Evolutionary conservation across 2,329 filamentous ascomycete species (phyloP), one percentile per base, ranked within the genome.

Genomic region (Clonostachys byssicola): DNA sequence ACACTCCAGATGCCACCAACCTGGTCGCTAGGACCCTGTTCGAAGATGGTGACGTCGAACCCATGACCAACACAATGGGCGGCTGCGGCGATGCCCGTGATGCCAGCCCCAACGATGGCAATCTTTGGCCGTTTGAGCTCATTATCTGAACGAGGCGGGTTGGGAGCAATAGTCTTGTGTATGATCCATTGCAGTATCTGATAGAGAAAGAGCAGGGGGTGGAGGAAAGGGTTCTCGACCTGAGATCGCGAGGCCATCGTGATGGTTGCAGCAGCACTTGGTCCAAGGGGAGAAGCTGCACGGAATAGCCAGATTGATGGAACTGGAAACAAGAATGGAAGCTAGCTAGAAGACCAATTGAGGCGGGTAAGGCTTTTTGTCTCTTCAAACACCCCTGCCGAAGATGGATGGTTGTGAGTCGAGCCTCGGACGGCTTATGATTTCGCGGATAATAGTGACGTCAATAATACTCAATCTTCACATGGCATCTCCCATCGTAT

Each of bases 1-100:
- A 87, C 83, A 59, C 83, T 89, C 88, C 89, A 92, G 34, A 92
- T 92, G 0, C 89, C 89, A 14, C 88, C 88, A 0, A 95, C 63
- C 20, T 80, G 74, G 14, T 87, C 76, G 52, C 82, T 73, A 5
- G 74, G 65, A 2, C 86, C 86, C 8, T 81, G 80, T 61, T 95
- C 89, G 54, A 95, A 95, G 38, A 95, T 80, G 17, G 79, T 77
- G 7, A 90, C 86, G 52, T 94, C 88, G 54, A 92, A 92, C 41
- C 89, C 89, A 79, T 94, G 88, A 2, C 89, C 89, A 35, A 92
- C 81, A 59, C 88, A 91, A 62, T 95, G 89, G 2, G 88, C 83
- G 1, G 90, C 90, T 8, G 88, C 82, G 2, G 88, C 89, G 3
- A 94, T 83, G 5, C 89, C 79, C 0, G 79, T 94, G 47, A 95